A percentile compares a stretch with the other conserved stretches of the same genome.
Conservation (phyloP, 78 protist species). For the Guillardia theta region DNA sequence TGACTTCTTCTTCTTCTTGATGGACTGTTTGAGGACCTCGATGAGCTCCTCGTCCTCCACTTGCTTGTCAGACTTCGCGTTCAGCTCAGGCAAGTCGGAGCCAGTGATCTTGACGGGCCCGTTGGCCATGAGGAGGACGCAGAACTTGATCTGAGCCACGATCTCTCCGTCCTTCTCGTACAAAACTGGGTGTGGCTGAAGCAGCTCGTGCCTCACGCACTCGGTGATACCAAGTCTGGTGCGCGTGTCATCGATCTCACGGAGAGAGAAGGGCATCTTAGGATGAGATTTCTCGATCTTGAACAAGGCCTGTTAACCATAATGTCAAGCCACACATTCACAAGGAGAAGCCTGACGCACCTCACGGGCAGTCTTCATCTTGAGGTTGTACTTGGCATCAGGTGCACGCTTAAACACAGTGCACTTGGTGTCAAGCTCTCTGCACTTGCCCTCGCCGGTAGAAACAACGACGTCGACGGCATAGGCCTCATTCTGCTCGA, state of each 20-base stretch:
- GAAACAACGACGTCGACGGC: slow-evolving; percentile 87
- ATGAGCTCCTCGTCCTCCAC: slow-evolving; percentile 33
- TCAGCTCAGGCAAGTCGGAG: not conserved
- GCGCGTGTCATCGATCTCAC: slow-evolving; percentile 68
- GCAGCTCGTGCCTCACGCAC: slow-evolving; percentile 77
- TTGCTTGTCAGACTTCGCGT: not conserved
- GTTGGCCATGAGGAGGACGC: slow-evolving; percentile 35
- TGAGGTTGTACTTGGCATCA: slow-evolving; percentile 77
- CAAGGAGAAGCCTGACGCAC: too few species aligned
- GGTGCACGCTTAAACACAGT: slow-evolving; percentile 88
- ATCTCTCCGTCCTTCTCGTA: slow-evolving; percentile 57
- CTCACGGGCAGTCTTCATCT: slow-evolving; percentile 84
- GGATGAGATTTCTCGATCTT: slow-evolving; percentile 36
- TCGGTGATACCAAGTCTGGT: slow-evolving; percentile 79
- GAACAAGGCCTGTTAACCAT: not conserved
- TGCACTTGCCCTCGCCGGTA: slow-evolving; percentile 88
- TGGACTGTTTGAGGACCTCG: not conserved
- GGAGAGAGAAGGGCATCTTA: slow-evolving; percentile 44
- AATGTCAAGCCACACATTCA: too few species aligned
- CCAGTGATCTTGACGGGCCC: slow-evolving; percentile 33
- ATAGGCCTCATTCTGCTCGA: slow-evolving; percentile 67
- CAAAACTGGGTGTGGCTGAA: slow-evolving; percentile 88
- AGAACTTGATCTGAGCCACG: slow-evolving; percentile 29
- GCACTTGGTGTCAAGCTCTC: slow-evolving; percentile 52
- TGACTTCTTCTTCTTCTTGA: not conserved